These are phyloP conservation scores for Neofusicoccum kwambonambiense DNA, from an alignment of 2,329 filamentous ascomycete genomes.

Conservation along the genomic window DNA sequence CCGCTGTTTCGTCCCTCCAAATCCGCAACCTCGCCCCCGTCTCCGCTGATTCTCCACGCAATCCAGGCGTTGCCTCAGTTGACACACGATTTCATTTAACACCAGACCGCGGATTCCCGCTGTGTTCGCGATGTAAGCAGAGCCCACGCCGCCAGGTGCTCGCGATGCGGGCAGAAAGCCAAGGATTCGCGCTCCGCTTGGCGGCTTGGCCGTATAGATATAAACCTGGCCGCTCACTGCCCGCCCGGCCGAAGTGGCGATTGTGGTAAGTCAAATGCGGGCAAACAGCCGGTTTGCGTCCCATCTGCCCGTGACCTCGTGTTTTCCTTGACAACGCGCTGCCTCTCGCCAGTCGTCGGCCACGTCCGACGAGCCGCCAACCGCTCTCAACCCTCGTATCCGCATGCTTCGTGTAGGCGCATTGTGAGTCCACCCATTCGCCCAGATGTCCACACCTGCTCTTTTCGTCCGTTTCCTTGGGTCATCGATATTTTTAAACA, in stretches of 20 bases:
- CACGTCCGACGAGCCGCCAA: not conserved
- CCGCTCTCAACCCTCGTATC: not conserved
- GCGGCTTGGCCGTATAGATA: not conserved
- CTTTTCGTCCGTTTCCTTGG: not conserved
- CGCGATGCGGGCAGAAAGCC: not conserved
- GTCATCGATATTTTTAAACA: not conserved
- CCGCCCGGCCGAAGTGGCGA: not conserved
- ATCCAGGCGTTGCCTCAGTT: too few relatives aligned
- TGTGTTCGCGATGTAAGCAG: too few relatives aligned
- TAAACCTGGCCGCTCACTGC: not conserved
- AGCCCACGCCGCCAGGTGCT: too few relatives aligned
- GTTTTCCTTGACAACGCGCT: not conserved
- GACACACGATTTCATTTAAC: too few relatives aligned
- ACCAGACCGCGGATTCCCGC: too few relatives aligned
- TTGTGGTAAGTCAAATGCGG: not conserved
- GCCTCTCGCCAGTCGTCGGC: not conserved
- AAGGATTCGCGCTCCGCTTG: not conserved
- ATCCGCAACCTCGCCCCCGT: not conserved
- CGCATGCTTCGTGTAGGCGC: not conserved
- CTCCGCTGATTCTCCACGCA: not conserved
- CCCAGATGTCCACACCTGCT: not conserved
- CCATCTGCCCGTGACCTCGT: not conserved
- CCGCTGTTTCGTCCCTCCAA: not conserved
- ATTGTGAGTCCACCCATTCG: not conserved
- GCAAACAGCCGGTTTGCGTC: not conserved